phyloP scores from a whole-genome alignment of 1,139 yeast species.

The Sugiyamaella castrensis region DNA sequence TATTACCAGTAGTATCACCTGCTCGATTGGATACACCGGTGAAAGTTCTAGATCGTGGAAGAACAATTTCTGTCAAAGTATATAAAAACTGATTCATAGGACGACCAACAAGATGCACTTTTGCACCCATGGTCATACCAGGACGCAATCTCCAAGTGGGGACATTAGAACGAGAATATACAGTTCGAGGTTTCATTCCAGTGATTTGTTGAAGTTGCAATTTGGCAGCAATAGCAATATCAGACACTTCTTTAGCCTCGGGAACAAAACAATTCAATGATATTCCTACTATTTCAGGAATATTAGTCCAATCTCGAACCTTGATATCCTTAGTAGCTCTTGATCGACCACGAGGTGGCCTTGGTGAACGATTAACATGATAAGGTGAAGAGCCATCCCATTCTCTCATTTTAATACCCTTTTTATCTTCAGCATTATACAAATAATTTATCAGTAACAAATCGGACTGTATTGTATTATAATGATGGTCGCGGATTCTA shows the following conservation, averaged over 20 bases:
- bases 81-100: conserved; percentile 83
- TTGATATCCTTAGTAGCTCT: conserved; percentile 67
- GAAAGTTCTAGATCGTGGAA: conserved; percentile 90
- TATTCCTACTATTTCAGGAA: conserved; percentile 68
- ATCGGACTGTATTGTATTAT: conserved; percentile 70
- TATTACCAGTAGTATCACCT: conserved; percentile 84
- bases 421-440: conserved; percentile 53
- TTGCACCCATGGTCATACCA: conserved; percentile 92
- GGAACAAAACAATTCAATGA: conserved; percentile 74
- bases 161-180: conserved; percentile 75
- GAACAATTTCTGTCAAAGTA: conserved; percentile 85
- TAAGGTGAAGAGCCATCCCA: conserved; percentile 93
- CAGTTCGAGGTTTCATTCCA: conserved; percentile 73
- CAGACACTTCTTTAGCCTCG: conserved; percentile 68
- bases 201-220: conserved; percentile 90
- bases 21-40: conserved; percentile 69
- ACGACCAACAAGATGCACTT: conserved; percentile 70
- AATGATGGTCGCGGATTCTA: conserved; percentile 75
- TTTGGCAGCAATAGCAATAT: conserved; percentile 73
- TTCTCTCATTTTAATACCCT: conserved; percentile 70
- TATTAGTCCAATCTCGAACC: conserved; percentile 60
- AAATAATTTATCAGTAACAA: conserved; percentile 71
- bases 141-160: conserved; percentile 85
- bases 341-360: conserved; percentile 42
- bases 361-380: conserved; percentile 71